Evolutionary conservation across 2,329 filamentous ascomycete genomes (phyloP), one percentile per base, ranked within the genome.

Genomic region (Phialemonium atrogriseum): DNA sequence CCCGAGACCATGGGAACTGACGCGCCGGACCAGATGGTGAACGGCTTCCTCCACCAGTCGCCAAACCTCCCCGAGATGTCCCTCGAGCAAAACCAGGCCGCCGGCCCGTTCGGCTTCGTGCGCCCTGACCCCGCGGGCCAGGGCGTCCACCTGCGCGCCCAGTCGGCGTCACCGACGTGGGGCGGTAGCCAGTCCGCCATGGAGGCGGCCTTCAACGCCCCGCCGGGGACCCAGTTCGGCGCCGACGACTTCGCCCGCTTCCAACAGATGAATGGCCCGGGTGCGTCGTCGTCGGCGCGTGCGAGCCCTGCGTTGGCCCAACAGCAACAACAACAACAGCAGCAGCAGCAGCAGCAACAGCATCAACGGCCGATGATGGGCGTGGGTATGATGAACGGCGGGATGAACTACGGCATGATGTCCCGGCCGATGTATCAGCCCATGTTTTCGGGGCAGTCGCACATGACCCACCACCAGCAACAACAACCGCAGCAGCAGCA

Each of bases 181-280:
- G 52, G 60, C 15, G 73, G 36, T 73, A 84, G 52, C 66, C 74
- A 86, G 54, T 66, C 75, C 21, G 67, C 73, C 39, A 79, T 88
- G 79, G 82, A 88, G 55, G 66, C 82, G 40, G 69, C 74, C 6
- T 83, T 79, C 60, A 75, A 70, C 58, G 69, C 60, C 33, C 67
- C 70, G 32, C 66, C 60, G 40, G 70, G 57, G 7, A 62, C 71
- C 4, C 71, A 72, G 14, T 94, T 95, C 58, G 82, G 68, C 39
- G 68, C 87, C 16, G 81, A 86, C 27, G 91, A 96, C 45, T 96
- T 94, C 55, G 78, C 84, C 28, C 77, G 79, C 39, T 96, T 94
- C 56, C 82, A 87, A 51, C 81, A 87, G 51, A 73, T 79, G 55
- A 77, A 73, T 41, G 72, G 72, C 40, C 63, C 57, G 10, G 59